A percentile compares a stretch with the other conserved stretches of the same genome.
Conservation (phyloP, 371 early-diverging fungal genomes). For the Dipsacomyces acuminosporus region DNA sequence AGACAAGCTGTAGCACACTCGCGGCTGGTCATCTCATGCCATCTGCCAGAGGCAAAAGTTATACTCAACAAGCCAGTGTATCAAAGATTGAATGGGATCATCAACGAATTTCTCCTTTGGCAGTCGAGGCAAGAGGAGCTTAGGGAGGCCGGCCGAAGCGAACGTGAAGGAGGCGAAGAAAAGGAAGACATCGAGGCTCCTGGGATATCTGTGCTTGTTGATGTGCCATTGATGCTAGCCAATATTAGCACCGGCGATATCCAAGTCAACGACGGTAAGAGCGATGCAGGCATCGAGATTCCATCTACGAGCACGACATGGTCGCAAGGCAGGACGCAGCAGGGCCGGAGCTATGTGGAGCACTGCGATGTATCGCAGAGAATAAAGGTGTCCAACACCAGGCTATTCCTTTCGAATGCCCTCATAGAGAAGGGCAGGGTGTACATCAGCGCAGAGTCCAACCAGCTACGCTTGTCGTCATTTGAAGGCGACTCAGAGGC, state of each 20-base stretch:
- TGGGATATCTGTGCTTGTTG: slow-evolving; percentile 31
- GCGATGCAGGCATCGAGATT: slow-evolving; percentile 5
- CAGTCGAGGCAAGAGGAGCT: slow-evolving; percentile 47
- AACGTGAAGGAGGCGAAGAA: not conserved
- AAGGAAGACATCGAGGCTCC: not conserved
- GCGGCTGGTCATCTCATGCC: slow-evolving; percentile 58
- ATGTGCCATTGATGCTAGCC: slow-evolving; percentile 35
- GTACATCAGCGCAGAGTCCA: slow-evolving; percentile 38
- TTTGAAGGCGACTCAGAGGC: slow-evolving; percentile 25
- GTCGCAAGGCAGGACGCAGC: too few relatives aligned
- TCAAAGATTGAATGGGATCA: slow-evolving; percentile 62
- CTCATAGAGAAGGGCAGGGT: slow-evolving; percentile 34
- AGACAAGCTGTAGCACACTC: slow-evolving; percentile 34
- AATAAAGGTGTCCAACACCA: slow-evolving; percentile 25
- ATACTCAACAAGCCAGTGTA: slow-evolving; percentile 55
- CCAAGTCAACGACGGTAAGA: not conserved
- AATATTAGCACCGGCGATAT: slow-evolving; percentile 20
- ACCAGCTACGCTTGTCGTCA: slow-evolving; percentile 41
- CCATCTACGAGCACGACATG: slow-evolving; percentile 1
- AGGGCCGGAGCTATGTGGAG: not conserved
- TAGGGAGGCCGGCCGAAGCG: not conserved
- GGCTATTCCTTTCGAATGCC: slow-evolving; percentile 37
- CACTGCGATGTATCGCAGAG: slow-evolving; percentile 23
- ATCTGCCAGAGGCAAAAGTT: slow-evolving; percentile 60
- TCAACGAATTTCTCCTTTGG: slow-evolving; percentile 69